Base-by-base conservation (phyloP, 345 rosid genomes). In the Turritis glabra region DNA sequence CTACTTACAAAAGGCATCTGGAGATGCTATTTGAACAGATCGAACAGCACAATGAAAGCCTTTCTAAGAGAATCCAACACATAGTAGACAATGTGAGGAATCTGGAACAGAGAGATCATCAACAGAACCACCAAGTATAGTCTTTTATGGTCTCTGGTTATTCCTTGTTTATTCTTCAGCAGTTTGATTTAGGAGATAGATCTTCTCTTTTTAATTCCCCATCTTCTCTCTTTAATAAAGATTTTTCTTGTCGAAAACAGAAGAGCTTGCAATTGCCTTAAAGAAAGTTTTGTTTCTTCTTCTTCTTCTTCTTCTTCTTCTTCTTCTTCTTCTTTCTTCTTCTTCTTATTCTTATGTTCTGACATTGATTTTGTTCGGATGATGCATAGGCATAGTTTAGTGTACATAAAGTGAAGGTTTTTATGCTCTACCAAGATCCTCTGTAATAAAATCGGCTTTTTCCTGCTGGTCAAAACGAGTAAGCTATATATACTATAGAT, bases 21-120 rank as follows among this genome's bases (percentile, higher is more conserved):
- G 99, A 96, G 69, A 77, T 96, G 80, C 78, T 96, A 19, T 88
- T 92, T 37, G 96, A 96, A 71, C 95, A 92, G 66, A 96, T 96
- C 25, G 99, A 92, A 61, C 87, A 88, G 74, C 94, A 96, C 78
- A 92, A 96, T 7, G 91, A 86, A 79, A 80, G 81, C 65, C 82
- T 95, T 29, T 87, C 98, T 23, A 92, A 86, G 82, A 92, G 85
- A 83, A 90, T 95, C 65, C 88, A 86, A 19, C 93, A 85, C 84
- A 88, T 90, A 50, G 97, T 92, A 32, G 88, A 89, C 25, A 84
- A 69, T 27, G 97, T 95, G 67, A 87, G 80, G 74, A 89, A 85
- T 63, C 78, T 92, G 30, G 99, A 92, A 77, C 84, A 78, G 48
- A 82, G 80, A 80, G 92, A 81, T 67, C 83, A 74, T 77, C 84